Base-by-base conservation (phyloP, 2,329 filamentous ascomycete species). In the Cladosporium sp. region DNA sequence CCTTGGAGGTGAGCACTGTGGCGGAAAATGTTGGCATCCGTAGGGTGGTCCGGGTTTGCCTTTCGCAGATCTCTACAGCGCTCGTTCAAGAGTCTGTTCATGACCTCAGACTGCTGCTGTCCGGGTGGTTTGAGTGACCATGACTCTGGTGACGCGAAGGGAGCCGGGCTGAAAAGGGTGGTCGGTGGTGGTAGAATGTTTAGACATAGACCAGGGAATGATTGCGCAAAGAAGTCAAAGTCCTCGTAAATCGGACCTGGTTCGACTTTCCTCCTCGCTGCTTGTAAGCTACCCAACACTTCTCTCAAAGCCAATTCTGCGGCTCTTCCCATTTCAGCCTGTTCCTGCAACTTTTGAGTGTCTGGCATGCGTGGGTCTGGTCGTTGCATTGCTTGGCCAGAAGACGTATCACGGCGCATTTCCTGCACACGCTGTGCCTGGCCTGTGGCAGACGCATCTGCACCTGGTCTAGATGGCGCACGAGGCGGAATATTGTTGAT, bases 281-380 rank as follows among this genome's bases (percentile, higher is more conserved):
- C 90, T 69, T 89, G 85, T 71, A 92, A 83, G 60, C 89, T 92
- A 66, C 87, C 86, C 56, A 96, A 75, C 44, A 97, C 78, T 75
- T 97, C 93, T 61, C 89, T 80, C 64, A 97, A 74, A 6, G 93
- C 91, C 70, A 97, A 75, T 74, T 96, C 91, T 20, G 92, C 86
- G 4, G 92, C 92, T 62, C 85, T 84, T 19, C 88, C 87, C n/a
- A 84, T 91, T 70, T 97, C 92, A 65, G 83, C 74, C 36, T 89
- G 87, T 66, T 91, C 89, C 45, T 70, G 66, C 36, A 70, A 59
- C 49, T 65, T 68, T 60, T 59, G 64, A 50, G 64, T 66, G n/a
- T 57, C 20, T 7, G 48, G 28, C 28, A 19, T 25, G 65, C 87
- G 89, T 61, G 85, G 78, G 60, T 85, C 86, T 12, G 68, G 67